Evolutionary conservation across 352 stramenopile genomes (phyloP), one percentile per base, ranked within the genome.

Genomic region (Phytophthora citrophthora): DNA sequence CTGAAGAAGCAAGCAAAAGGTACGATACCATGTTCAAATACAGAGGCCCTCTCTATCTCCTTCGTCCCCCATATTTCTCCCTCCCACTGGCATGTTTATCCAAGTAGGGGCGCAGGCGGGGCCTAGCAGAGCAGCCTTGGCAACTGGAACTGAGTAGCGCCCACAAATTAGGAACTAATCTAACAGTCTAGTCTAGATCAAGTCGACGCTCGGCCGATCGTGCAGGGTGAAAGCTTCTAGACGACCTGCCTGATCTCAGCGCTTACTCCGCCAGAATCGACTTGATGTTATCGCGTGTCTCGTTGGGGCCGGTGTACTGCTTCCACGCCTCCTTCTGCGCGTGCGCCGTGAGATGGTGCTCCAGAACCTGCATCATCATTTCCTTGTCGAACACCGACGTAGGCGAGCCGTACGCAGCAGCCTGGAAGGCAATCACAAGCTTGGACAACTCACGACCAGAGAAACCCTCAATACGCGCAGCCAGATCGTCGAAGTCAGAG

Each of bases 391-490:
- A 94, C 31, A 96, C 84, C 11, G 92, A 96, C 50, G 93, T 96
- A 29, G 94, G 80, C 38, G 92, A 98, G 55, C 97, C 97, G 76
- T 99, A 99, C 2, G 97, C 97, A 16, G 96, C 88, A 13, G 97
- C 96, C 84, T 99, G 97, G 96, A 98, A 99, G 31, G 96, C 97
- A 76, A 99, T 99, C 47, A 98, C 97, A 39, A 99, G 86, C 90
- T 99, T 99, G 39, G 95, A 98, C 66, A 99, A 97, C 70, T 99
- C 97, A 78, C 98, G 96, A 62, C 98, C 98, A 24, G 95, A 99
- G 75, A 99, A 99, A 32, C 97, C 97, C 12, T 99, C 91, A 18
- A 98, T 99, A 45, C 87, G 81, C 51, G 86, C 79, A 5, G 98
- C 97, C 26, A 98, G 84, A 18, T 89, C 65, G 47, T 98, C 87